Evolutionary conservation across 2,329 filamentous ascomycete genomes (phyloP).

Genomic region (Fusarium pseudoanthophilum): DNA sequence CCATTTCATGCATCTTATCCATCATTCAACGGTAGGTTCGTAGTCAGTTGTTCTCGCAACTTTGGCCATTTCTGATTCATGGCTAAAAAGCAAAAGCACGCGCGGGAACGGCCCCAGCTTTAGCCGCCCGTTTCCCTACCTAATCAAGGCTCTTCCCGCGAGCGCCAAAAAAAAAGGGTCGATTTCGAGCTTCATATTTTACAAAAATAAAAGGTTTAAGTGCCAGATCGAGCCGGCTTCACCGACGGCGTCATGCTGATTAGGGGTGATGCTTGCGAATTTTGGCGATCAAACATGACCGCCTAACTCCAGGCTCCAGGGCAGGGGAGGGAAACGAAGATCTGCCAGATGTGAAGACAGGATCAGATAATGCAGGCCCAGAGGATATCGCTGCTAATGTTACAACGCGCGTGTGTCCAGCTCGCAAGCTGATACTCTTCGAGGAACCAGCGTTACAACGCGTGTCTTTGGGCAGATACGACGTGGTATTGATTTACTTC

Average conservation of each 20-base stretch:
- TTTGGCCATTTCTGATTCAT: constrained; percentile 2
- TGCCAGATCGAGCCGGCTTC: not conserved
- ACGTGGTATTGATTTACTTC: constrained; percentile 29
- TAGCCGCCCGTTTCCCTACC: constrained; percentile 29
- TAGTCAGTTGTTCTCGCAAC: constrained; percentile 1
- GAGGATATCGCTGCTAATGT: constrained; percentile 10
- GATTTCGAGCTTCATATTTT: not conserved
- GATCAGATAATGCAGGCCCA: constrained; percentile 10
- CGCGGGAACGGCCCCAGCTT: constrained; percentile 35
- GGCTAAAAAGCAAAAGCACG: constrained; percentile 27
- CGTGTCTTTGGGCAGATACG: constrained; percentile 4
- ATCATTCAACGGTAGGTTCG: not conserved
- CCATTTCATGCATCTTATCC: not conserved
- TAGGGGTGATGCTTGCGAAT: constrained; percentile 16
- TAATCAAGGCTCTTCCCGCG: constrained; percentile 19
- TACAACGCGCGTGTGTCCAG: constrained; percentile 7
- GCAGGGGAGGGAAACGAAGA: constrained; percentile 5
- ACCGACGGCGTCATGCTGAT: constrained; percentile 2
- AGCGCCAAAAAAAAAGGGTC: not conserved
- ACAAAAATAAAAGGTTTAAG: not conserved
- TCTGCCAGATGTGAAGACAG: constrained; percentile 15
- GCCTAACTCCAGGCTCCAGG: not conserved
- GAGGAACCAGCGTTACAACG: constrained; percentile 20
- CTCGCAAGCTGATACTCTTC: constrained; percentile 27
- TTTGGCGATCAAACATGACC: constrained; percentile 24